A percentile compares a stretch with the other conserved stretches of the same genome.
Evolutionary conservation across 2,329 filamentous ascomycete species (phyloP).

Genomic region (Phaeosphaeriaceae sp.): DNA sequence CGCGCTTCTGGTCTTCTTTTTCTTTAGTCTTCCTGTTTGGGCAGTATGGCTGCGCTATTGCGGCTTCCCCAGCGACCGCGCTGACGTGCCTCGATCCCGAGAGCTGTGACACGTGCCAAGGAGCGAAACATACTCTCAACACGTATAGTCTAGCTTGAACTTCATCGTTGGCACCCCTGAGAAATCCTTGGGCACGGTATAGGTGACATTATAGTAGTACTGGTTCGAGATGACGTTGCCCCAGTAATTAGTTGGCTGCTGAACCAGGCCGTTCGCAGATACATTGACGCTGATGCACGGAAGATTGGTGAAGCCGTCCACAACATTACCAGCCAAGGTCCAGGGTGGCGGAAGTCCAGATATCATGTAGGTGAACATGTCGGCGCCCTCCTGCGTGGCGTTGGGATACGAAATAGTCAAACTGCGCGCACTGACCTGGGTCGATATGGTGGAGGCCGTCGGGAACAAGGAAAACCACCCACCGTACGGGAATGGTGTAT

Average conservation of each 20-base stretch:
- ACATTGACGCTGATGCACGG: conserved; percentile 52
- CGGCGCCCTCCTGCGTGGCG: conserved; percentile 21
- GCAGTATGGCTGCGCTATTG: too few relatives aligned
- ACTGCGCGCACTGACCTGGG: conserved; percentile 45
- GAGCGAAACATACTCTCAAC: conserved; percentile 25
- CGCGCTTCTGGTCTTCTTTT: too few relatives aligned
- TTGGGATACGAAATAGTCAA: conserved; percentile 29
- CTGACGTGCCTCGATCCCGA: neutral
- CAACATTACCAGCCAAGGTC: conserved; percentile 16
- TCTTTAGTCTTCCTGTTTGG: too few relatives aligned
- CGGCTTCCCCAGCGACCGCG: too few relatives aligned
- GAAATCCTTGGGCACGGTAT: conserved; percentile 53
- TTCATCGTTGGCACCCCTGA: conserved; percentile 49
- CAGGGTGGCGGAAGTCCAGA: conserved; percentile 27
- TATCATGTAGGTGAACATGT: conserved; percentile 29
- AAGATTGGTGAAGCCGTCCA: conserved; percentile 23
- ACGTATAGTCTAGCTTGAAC: conserved; percentile 45
- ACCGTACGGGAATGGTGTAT: conserved; percentile 31
- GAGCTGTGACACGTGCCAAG: too few relatives aligned
- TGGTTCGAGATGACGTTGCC: conserved; percentile 51
- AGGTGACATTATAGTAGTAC: conserved; percentile 58
- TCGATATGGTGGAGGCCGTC: conserved; percentile 53
- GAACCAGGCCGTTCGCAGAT: conserved; percentile 48
- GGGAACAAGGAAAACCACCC: conserved; percentile 40
- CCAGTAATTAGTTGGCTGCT: conserved; percentile 47